Percentiles rank a stretch among this genome's conserved stretches.
Evolutionary conservation across 2,329 filamentous ascomycete genomes (phyloP).

Genomic region (Hymenoscyphus repandus): DNA sequence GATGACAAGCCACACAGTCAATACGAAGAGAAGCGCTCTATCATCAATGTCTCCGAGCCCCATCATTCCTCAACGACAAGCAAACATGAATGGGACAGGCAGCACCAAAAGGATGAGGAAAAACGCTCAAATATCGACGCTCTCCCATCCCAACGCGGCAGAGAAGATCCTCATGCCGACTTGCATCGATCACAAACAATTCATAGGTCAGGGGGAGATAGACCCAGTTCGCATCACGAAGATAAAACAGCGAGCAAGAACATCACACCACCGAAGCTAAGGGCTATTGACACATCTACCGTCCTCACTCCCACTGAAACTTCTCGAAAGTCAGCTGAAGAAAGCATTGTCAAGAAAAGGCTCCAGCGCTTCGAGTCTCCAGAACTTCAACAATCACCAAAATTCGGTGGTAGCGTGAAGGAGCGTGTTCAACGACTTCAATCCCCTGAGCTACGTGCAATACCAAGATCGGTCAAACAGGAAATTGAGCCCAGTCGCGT

Average conservation of each 20-base stretch:
- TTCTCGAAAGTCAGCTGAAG: background rate
- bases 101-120: conserved; percentile 6
- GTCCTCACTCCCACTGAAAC: background rate
- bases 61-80: conserved; percentile 16
- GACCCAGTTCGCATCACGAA: background rate
- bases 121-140: conserved; percentile 23
- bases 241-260: background rate
- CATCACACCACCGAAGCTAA: background rate
- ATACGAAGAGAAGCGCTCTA: conserved; percentile 5
- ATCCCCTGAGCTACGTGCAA: conserved; percentile 8
- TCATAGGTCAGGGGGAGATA: conserved; percentile 1
- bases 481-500: conserved; percentile 3
- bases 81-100: conserved; percentile 9
- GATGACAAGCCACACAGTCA: conserved; percentile 7
- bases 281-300: background rate
- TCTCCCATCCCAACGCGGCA: conserved; percentile 27
- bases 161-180: conserved; percentile 3
- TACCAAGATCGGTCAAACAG: background rate
- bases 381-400: conserved; percentile 3
- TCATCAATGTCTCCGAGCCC: conserved; percentile 32
- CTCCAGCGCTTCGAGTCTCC: conserved; percentile 4
- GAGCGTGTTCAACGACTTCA: conserved; percentile 23
- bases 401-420: conserved; percentile 14
- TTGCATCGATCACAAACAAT: conserved; percentile 3
- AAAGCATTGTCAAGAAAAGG: conserved; percentile 5